Evolutionary conservation across 345 rosid species (phyloP).

Genomic region (Bruguiera parviflora): DNA sequence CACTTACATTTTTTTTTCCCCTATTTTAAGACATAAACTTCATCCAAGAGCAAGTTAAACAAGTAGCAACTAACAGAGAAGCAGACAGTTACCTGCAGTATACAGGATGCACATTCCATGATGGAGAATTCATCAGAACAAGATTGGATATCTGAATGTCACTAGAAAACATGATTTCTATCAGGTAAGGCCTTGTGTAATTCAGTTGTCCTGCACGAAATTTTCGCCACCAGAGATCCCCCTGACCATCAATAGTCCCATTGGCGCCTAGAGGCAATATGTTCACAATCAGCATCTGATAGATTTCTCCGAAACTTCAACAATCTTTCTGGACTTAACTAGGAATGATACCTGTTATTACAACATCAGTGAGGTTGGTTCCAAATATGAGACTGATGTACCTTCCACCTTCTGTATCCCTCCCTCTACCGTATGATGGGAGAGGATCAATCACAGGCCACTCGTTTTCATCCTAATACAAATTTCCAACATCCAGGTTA

Average conservation of each 20-base stretch:
- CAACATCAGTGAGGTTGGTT: conserved; percentile 43
- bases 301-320: background rate
- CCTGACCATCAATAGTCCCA: conserved; percentile 51
- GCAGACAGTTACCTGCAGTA: conserved; percentile 32
- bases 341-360: conserved; percentile 32
- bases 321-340: background rate
- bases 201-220: conserved; percentile 29
- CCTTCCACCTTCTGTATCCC: conserved; percentile 44
- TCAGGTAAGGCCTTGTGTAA: conserved; percentile 42
- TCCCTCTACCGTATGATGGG: conserved; percentile 53
- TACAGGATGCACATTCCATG: conserved; percentile 48
- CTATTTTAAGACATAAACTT: background rate
- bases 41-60: no score
- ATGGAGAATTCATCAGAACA: conserved; percentile 42
- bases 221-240: conserved; percentile 41
- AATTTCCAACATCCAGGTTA: background rate
- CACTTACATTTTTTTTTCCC: background rate
- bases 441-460: conserved; percentile 41
- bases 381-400: conserved; percentile 44
- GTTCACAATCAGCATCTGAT: background rate
- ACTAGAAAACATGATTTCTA: conserved; percentile 39
- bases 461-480: conserved; percentile 26
- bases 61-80: background rate
- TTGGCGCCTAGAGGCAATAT: conserved; percentile 29
- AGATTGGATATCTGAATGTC: conserved; percentile 39